A percentile compares a stretch with the other conserved stretches of the same genome.
These are phyloP conservation scores for Umbelopsis isabellina DNA, from an alignment of 192 early-diverging fungal species.

Conservation along the genomic window DNA sequence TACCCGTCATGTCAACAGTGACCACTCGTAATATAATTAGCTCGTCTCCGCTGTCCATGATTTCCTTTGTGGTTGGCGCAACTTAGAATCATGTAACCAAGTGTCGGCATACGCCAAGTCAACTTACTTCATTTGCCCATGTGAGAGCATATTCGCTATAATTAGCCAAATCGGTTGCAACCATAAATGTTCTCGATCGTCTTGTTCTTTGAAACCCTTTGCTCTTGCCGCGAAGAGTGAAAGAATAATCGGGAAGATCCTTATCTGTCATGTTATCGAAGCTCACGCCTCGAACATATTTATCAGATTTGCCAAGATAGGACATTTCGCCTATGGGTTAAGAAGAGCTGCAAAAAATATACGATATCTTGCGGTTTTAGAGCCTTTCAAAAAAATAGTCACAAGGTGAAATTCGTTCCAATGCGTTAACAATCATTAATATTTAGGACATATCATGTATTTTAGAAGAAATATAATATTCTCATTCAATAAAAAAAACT, in stretches of 20 bases:
- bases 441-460: no score
- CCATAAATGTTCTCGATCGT: slow-evolving; percentile 47
- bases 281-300: slow-evolving; percentile 40
- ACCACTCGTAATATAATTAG: slow-evolving; percentile 35
- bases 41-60: slow-evolving; percentile 61
- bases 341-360: background rate
- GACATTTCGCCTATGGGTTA: slow-evolving; percentile 2
- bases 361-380: no score
- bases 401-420: no score
- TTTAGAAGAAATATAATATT: no score
- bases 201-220: slow-evolving; percentile 45
- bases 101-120: background rate
- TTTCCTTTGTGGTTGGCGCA: slow-evolving; percentile 19
- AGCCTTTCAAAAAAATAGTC: no score
- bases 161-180: slow-evolving; percentile 56
- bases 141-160: slow-evolving; percentile 53
- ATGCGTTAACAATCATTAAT: no score
- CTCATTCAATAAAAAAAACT: no score
- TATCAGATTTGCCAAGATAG: slow-evolving; percentile 12
- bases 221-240: slow-evolving; percentile 52
- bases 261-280: slow-evolving; percentile 45
- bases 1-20: slow-evolving; percentile 35
- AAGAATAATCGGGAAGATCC: slow-evolving; percentile 44
- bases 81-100: background rate
- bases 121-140: slow-evolving; percentile 50